These are phyloP conservation scores for Gossypium turneri DNA, from an alignment of 345 rosid genomes.

Conservation along the genomic window DNA sequence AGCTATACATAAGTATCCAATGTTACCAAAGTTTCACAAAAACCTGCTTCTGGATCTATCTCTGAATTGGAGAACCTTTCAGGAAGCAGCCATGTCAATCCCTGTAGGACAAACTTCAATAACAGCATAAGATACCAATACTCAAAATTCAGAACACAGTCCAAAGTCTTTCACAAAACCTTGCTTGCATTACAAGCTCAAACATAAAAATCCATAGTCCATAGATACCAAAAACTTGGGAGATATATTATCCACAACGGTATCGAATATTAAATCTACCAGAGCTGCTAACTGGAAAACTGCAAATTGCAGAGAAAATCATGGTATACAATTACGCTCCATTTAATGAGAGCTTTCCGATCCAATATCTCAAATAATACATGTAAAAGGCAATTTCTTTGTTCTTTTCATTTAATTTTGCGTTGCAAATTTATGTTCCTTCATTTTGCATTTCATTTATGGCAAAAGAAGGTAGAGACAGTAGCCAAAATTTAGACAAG, in stretches of 20 bases:
- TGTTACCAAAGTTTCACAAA: constrained; percentile 86
- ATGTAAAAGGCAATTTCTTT: neutral
- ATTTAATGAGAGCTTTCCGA: neutral
- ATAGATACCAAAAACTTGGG: neutral
- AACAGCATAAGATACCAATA: constrained; percentile 14
- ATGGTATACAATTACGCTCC: neutral
- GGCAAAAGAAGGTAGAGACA: neutral
- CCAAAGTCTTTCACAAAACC: constrained; percentile 6
- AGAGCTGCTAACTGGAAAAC: neutral
- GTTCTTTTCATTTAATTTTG: no score
- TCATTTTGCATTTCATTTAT: neutral
- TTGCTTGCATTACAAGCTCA: constrained; percentile 5
- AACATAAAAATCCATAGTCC: neutral
- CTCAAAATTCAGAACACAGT: neutral
- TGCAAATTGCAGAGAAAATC: neutral
- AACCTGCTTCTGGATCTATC: constrained; percentile 99
- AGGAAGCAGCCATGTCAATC: constrained; percentile 93
- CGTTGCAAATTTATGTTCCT: neutral
- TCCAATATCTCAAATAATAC: neutral
- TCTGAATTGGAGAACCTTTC: constrained; percentile 86
- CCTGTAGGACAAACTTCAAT: constrained; percentile 41
- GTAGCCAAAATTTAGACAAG: neutral
- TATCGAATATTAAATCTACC: neutral
- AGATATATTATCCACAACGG: neutral
- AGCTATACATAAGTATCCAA: constrained; percentile 43